Evolutionary conservation across 257 asterid genomes (phyloP).

Genomic region (Solanum sejunctum): DNA sequence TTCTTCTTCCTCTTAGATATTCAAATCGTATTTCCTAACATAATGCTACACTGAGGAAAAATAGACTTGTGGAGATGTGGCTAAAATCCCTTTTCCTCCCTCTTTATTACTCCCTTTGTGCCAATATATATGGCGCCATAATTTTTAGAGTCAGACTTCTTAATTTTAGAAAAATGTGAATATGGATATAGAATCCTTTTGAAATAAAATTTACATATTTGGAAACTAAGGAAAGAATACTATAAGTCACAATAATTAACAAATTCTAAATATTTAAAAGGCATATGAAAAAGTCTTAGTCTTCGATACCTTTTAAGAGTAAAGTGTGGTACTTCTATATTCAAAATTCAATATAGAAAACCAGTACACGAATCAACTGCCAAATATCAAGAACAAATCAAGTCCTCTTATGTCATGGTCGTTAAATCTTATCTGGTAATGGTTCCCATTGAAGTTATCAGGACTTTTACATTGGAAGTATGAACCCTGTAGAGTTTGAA

Average conservation of each 20-base stretch:
- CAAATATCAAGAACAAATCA: background rate
- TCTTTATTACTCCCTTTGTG: background rate
- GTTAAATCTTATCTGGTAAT: background rate
- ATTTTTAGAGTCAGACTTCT: background rate
- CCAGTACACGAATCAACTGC: background rate
- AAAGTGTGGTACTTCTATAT: background rate
- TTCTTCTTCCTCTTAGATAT: too few relatives aligned
- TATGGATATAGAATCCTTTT: background rate
- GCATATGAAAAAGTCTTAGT: background rate
- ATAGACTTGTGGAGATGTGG: background rate
- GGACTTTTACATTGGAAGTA: background rate
- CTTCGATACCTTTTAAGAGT: background rate
- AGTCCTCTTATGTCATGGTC: background rate
- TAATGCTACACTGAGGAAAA: background rate
- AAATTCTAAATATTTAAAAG: background rate
- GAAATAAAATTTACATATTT: background rate
- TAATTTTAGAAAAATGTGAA: too few relatives aligned
- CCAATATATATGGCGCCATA: background rate
- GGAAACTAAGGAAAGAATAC: background rate
- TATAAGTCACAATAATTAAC: background rate
- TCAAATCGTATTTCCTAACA: too few relatives aligned
- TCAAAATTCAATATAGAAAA: background rate
- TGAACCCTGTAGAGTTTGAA: background rate
- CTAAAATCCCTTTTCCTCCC: background rate
- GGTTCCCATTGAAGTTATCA: background rate